Evolutionary conservation across 495 filamentous ascomycete species (phyloP).

Genomic region (Cercophora scortea): DNA sequence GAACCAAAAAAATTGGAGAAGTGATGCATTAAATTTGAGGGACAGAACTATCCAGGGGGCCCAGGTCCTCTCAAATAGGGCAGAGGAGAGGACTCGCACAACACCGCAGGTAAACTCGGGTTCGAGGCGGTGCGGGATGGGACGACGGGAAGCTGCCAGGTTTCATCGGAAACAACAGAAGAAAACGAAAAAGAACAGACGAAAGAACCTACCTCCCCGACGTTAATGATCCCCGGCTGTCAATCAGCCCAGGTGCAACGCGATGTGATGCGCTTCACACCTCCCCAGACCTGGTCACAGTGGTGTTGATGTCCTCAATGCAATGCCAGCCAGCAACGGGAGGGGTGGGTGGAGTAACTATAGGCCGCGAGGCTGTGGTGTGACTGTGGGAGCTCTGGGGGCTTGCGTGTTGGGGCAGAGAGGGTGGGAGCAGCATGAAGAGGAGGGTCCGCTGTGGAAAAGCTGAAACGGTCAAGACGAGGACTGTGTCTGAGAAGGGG

Average conservation of each 20-base stretch:
- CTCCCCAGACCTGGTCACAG: background rate
- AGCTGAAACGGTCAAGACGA: slow-evolving; percentile 12
- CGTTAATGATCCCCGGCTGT: slow-evolving; percentile 9
- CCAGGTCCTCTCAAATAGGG: background rate
- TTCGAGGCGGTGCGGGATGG: background rate
- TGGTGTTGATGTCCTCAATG: background rate
- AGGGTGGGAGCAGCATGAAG: slow-evolving; percentile 7
- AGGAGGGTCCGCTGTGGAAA: slow-evolving; percentile 5
- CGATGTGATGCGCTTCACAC: slow-evolving; percentile 8
- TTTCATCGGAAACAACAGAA: background rate
- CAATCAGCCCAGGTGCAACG: background rate
- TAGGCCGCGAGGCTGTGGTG: background rate
- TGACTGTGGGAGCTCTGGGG: background rate
- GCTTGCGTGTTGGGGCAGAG: slow-evolving; percentile 6
- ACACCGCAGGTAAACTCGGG: slow-evolving; percentile 1
- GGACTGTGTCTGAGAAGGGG: slow-evolving; percentile 7
- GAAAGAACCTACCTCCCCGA: slow-evolving; percentile 10
- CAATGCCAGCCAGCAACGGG: background rate
- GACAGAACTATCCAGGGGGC: background rate
- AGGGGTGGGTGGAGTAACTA: slow-evolving; percentile 9
- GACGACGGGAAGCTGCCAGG: too few relatives aligned
- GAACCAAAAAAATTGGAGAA: background rate
- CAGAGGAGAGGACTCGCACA: background rate
- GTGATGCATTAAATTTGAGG: background rate
- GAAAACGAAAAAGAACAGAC: background rate